Evolutionary conservation across 352 stramenopile species (phyloP).

Genomic region (Albugo candida): DNA sequence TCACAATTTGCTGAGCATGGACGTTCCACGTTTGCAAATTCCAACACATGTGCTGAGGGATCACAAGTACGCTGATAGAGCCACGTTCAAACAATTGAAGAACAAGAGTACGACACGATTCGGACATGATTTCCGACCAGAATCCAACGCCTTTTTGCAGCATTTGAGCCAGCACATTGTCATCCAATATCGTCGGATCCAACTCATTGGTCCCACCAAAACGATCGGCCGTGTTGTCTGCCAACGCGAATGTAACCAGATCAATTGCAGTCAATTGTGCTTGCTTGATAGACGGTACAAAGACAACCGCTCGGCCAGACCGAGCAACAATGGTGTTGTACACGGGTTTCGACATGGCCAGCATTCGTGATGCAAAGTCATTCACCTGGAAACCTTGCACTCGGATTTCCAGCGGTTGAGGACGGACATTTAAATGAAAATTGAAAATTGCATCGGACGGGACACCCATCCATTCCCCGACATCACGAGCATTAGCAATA

Average conservation of each 20-base stretch:
- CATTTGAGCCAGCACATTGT: conserved; percentile 82
- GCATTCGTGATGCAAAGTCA: conserved; percentile 90
- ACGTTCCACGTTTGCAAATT: conserved; percentile 47
- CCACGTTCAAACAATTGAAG: conserved; percentile 74
- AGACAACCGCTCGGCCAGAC: conserved; percentile 78
- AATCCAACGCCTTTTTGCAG: conserved; percentile 90
- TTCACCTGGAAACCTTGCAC: conserved; percentile 97
- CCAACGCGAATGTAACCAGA: conserved; percentile 92
- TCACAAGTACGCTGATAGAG: conserved; percentile 85
- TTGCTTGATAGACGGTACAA: conserved; percentile 96
- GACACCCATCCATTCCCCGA: conserved; percentile 96
- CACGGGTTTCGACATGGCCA: conserved; percentile 96
- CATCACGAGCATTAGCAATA: conserved; percentile 93
- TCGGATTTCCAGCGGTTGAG: conserved; percentile 91
- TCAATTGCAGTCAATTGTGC: conserved; percentile 97
- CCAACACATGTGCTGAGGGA: conserved; percentile 90
- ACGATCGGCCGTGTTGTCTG: conserved; percentile 53
- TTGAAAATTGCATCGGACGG: conserved; percentile 81
- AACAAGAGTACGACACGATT: conserved; percentile 81
- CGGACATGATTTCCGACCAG: conserved; percentile 84
- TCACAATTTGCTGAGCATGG: conserved; percentile 84
- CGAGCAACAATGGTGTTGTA: conserved; percentile 91
- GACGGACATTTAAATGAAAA: conserved; percentile 90
- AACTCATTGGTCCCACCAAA: conserved; percentile 12
- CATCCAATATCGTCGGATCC: not conserved